Base-by-base conservation (phyloP, 2,329 filamentous ascomycete species). In the Monosporascus sp. region DNA sequence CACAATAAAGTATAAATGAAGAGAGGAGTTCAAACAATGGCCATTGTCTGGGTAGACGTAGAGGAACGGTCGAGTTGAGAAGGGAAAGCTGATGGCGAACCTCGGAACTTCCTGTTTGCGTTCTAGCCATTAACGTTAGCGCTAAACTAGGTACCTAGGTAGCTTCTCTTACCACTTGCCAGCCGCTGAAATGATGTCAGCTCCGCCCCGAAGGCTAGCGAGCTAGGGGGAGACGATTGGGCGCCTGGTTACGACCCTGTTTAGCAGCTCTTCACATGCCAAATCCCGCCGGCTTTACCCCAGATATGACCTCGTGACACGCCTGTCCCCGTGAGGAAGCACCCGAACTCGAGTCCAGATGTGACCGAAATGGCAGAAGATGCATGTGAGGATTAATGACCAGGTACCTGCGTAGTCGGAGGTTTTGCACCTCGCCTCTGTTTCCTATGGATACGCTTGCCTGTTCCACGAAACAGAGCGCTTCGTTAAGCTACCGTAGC, bases 91-190 rank as follows among this genome's bases (percentile, higher is more conserved):
- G 44, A 14, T 25, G 7, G 25, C 25, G 31, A 47, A 31, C 44
- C 50, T 48, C 46, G 50, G 44, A 48, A 47, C 22, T 48, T 47
- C 22, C 44, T 51, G 34, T 48, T 48, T 41, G 36, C 44, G 44
- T 47, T 24, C 42, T 47, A 47, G 41, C 41, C 31, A 5, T 5
- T 34, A 14, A 11, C 31, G 31, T 5, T 34, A 14, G 31, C 31
- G 31, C 31, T 34, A 34, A 14, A 14, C n/a, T 18, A 18, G 38
- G 17, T 41, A 18, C 38, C 38, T 18, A 41, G 38, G 38, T 41
- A 41, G 17, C 38, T 41, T n/a, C 17, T 8, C 7, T 41, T 8
- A 20, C 22, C 24, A 25, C 22, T 31, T 25, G 20, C n/a, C 20
- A 24, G 14, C 22, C 11, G 24, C 24, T 17, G 24, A n/a, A 22